Evolutionary conservation across 2,329 filamentous ascomycete species (phyloP).

Genomic region (Aspergillus sp.): DNA sequence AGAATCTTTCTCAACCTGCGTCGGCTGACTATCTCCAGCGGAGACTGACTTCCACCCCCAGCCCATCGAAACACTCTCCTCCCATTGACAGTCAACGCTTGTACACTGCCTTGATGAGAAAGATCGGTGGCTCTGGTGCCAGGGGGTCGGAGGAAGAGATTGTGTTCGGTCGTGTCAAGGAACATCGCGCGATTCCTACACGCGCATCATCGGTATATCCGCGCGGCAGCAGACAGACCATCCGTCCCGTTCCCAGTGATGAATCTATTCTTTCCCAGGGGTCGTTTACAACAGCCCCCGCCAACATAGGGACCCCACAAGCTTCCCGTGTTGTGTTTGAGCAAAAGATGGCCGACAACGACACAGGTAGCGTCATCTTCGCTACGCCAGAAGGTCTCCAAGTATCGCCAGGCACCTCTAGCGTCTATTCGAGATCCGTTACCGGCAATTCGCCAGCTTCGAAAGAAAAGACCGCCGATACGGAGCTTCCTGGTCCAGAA

Average conservation of each 20-base stretch:
- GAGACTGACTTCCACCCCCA: constrained; percentile 14
- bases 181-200: constrained; percentile 28
- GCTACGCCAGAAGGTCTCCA: neutral
- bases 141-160: constrained; percentile 22
- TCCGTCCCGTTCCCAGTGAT: constrained; percentile 31
- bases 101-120: constrained; percentile 43
- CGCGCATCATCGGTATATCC: constrained; percentile 24
- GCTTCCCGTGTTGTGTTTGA: constrained; percentile 3
- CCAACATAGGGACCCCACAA: constrained; percentile 21
- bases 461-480: constrained; percentile 4
- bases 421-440: constrained; percentile 43
- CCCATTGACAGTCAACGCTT: constrained; percentile 38
- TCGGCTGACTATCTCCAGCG: constrained; percentile 1
- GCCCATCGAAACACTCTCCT: constrained; percentile 17
- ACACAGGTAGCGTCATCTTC: constrained; percentile 15
- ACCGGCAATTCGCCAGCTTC: constrained; percentile 29
- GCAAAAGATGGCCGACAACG: constrained; percentile 10
- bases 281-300: constrained; percentile 31
- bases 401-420: constrained; percentile 26
- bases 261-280: constrained; percentile 27
- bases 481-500: constrained; percentile 6
- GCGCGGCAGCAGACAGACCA: constrained; percentile 23
- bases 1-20: neutral
- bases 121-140: constrained; percentile 28
- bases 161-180: constrained; percentile 28